phyloP scores from a whole-genome alignment of 495 filamentous ascomycete genomes.

The Hypoxylon subgilvum region DNA sequence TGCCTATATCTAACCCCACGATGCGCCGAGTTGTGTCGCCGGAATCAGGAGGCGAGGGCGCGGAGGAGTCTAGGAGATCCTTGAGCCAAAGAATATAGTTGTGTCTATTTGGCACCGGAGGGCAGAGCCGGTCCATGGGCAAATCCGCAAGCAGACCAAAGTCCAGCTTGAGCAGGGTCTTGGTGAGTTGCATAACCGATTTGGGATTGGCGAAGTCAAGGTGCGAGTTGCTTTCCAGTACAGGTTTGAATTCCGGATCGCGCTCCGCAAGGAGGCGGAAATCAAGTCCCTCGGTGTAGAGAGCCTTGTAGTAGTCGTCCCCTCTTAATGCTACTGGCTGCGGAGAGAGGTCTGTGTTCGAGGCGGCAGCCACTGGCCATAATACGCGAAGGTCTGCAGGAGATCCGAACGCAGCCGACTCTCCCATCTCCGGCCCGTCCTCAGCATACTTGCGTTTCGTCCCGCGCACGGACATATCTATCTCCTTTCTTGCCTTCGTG shows the following conservation, averaged over 20 bases:
- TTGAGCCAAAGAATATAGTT: slow-evolving; percentile 95
- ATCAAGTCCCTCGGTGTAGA: slow-evolving; percentile 45
- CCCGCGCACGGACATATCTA: slow-evolving; percentile 7
- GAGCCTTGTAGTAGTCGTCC: slow-evolving; percentile 46
- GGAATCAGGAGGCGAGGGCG: slow-evolving; percentile 56
- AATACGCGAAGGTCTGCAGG: not conserved
- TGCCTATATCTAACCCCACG: slow-evolving; percentile 86
- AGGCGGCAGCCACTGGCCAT: not conserved
- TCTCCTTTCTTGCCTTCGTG: slow-evolving; percentile 11
- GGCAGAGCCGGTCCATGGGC: slow-evolving; percentile 81
- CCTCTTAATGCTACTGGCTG: slow-evolving; percentile 3
- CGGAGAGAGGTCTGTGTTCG: not conserved
- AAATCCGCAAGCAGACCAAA: slow-evolving; percentile 75
- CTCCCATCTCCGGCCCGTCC: slow-evolving; percentile 8
- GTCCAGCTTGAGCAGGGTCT: slow-evolving; percentile 74
- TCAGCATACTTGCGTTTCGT: slow-evolving; percentile 32
- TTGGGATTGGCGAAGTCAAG: slow-evolving; percentile 84
- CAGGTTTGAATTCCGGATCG: slow-evolving; percentile 41
- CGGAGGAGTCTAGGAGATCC: slow-evolving; percentile 77
- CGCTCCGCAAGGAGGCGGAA: slow-evolving; percentile 45
- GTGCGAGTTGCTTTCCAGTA: slow-evolving; percentile 65
- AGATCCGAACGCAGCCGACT: not conserved
- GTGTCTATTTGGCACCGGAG: slow-evolving; percentile 83
- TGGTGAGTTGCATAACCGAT: slow-evolving; percentile 81
- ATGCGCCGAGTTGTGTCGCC: slow-evolving; percentile 53